Conservation (phyloP, 2,329 filamentous ascomycete genomes). For the Cytospora mali region DNA sequence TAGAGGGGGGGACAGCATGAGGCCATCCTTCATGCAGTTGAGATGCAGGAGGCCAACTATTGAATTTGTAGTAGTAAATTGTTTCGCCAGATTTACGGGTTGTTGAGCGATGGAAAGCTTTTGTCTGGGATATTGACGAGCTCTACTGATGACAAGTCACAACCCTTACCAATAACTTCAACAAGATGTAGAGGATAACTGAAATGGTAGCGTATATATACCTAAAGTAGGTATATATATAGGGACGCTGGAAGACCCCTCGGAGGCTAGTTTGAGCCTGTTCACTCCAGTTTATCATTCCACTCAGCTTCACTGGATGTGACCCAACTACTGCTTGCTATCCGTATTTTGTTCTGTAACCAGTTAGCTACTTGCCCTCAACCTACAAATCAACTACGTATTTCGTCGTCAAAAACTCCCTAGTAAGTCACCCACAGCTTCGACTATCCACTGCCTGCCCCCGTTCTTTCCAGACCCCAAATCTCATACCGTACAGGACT, state of each 20-base stretch:
- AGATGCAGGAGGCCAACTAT: neutral
- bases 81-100: neutral
- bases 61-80: neutral
- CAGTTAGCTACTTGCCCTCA: neutral
- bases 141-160: neutral
- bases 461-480: neutral
- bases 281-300: too few species aligned
- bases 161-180: neutral
- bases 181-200: neutral
- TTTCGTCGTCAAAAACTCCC: neutral
- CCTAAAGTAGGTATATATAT: too few species aligned
- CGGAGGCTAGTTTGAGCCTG: neutral
- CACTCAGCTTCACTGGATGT: too few species aligned
- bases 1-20: neutral
- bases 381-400: neutral
- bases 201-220: neutral
- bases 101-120: neutral
- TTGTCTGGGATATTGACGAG: neutral
- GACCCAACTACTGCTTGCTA: too few species aligned
- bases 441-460: neutral
- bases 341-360: too few species aligned
- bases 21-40: neutral
- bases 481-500: neutral
- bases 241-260: neutral
- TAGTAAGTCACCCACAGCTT: neutral